A percentile compares a stretch with the other conserved stretches of the same genome.
These are phyloP conservation scores for Whalleya microplaca DNA, from an alignment of 2,329 filamentous ascomycete genomes.

Conservation along the genomic window DNA sequence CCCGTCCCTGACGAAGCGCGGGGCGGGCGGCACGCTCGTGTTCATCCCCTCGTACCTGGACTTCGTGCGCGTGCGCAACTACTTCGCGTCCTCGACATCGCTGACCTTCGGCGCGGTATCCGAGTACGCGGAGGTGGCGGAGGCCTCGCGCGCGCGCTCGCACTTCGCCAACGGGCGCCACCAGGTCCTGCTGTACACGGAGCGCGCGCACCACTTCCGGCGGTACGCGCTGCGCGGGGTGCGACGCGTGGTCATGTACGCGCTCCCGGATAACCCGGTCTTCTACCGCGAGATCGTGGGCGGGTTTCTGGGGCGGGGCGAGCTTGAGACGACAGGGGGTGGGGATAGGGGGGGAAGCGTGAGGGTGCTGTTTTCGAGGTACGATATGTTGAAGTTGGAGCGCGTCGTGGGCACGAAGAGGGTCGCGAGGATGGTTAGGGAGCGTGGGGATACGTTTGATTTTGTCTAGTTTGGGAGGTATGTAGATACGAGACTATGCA, in stretches of 20 bases:
- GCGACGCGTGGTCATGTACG: constrained; percentile 85
- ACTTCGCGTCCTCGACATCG: constrained; percentile 69
- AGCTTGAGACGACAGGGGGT: constrained; percentile 58
- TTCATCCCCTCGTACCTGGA: constrained; percentile 95
- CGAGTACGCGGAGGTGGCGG: constrained; percentile 81
- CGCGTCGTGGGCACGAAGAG: constrained; percentile 82
- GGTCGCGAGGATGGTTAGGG: constrained; percentile 80
- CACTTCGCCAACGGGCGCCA: constrained; percentile 87
- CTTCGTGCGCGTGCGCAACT: constrained; percentile 91
- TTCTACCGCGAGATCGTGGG: constrained; percentile 80
- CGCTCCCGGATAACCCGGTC: constrained; percentile 81
- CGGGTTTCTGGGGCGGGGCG: constrained; percentile 65
- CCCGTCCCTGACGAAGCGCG: constrained; percentile 70
- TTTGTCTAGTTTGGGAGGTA: constrained; percentile 65
- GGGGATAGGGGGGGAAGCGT: constrained; percentile 61
- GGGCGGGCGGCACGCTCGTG: constrained; percentile 69
- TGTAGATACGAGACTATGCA: neutral
- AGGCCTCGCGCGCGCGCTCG: constrained; percentile 81
- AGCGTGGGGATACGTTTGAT: constrained; percentile 90
- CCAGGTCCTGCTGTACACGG: constrained; percentile 85
- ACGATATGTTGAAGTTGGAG: constrained; percentile 88
- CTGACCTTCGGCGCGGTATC: constrained; percentile 80
- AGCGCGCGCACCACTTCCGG: constrained; percentile 95
- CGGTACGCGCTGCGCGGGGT: constrained; percentile 84
- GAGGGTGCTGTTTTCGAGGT: constrained; percentile 77